These are phyloP conservation scores for Leishmania lainsoni DNA, from an alignment of 208 protist genomes.

Conservation along the genomic window DNA sequence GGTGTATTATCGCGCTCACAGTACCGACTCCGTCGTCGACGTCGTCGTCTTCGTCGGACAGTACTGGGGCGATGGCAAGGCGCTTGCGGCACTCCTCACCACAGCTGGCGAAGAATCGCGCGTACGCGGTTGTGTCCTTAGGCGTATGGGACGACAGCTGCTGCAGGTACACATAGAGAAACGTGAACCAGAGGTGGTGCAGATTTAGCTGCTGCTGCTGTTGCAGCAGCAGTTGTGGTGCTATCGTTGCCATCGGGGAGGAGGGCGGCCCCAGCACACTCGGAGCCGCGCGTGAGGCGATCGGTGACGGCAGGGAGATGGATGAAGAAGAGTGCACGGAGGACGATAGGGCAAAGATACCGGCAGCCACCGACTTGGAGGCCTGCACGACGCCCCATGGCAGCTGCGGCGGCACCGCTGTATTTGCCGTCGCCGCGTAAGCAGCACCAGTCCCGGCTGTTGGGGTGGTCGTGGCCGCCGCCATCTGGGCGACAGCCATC, in stretches of 20 bases:
- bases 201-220: neutral
- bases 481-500: neutral
- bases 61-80: neutral
- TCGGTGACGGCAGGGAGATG: neutral
- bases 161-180: conserved; percentile 73
- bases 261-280: conserved; percentile 12
- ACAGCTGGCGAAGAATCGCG: conserved; percentile 48
- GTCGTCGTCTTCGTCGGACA: conserved; percentile 1
- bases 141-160: conserved; percentile 61
- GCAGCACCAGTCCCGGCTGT: neutral
- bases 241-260: neutral
- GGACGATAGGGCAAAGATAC: conserved; percentile 20
- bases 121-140: conserved; percentile 45
- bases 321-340: conserved; percentile 2
- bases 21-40: neutral
- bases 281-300: neutral
- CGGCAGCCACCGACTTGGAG: conserved; percentile 23
- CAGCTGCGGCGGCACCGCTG: conserved; percentile 3
- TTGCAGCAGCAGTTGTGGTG: neutral
- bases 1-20: neutral
- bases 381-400: conserved; percentile 14
- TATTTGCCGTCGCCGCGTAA: neutral
- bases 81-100: conserved; percentile 10
- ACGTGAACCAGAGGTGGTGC: conserved; percentile 61
- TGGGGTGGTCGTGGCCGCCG: neutral